These are phyloP conservation scores for Colletotrichum coccodes DNA, from an alignment of 2,329 filamentous ascomycete species.

Conservation along the genomic window DNA sequence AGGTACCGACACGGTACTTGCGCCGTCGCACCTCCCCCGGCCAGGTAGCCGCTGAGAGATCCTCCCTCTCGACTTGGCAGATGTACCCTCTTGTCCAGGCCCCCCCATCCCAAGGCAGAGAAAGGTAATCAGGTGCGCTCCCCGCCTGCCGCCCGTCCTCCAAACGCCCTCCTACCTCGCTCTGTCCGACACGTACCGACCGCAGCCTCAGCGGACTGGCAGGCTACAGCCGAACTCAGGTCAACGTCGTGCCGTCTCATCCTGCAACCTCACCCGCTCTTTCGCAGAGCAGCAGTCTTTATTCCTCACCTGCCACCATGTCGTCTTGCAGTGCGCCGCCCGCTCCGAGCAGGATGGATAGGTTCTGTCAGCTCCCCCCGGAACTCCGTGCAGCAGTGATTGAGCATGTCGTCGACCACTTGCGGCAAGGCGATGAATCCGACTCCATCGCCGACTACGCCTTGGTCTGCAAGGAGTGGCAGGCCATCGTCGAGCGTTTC, in stretches of 20 bases:
- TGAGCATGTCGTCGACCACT: constrained; percentile 32
- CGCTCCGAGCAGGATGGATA: constrained; percentile 23
- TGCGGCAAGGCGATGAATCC: constrained; percentile 32
- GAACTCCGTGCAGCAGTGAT: constrained; percentile 32
- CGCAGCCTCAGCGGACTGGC: constrained; percentile 26
- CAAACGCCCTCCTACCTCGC: constrained; percentile 24
- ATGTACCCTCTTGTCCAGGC: constrained; percentile 16
- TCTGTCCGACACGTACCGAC: constrained; percentile 31
- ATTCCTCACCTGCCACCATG: background rate
- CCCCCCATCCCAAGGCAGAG: background rate
- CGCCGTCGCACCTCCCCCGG: background rate
- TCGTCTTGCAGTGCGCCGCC: constrained; percentile 13
- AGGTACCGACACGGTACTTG: constrained; percentile 12
- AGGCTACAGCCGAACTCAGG: constrained; percentile 28
- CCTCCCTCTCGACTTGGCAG: constrained; percentile 1
- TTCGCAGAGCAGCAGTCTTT: constrained; percentile 1
- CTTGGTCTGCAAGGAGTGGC: constrained; percentile 40
- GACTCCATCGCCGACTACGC: constrained; percentile 36
- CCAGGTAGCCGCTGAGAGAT: background rate
- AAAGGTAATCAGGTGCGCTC: constrained; percentile 26
- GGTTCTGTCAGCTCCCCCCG: constrained; percentile 23
- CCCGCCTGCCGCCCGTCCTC: constrained; percentile 10
- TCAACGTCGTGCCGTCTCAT: constrained; percentile 32
- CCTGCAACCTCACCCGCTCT: constrained; percentile 24
- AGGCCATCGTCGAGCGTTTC: constrained; percentile 37